Conservation (phyloP, 495 filamentous ascomycete species). For the Physcia stellaris region DNA sequence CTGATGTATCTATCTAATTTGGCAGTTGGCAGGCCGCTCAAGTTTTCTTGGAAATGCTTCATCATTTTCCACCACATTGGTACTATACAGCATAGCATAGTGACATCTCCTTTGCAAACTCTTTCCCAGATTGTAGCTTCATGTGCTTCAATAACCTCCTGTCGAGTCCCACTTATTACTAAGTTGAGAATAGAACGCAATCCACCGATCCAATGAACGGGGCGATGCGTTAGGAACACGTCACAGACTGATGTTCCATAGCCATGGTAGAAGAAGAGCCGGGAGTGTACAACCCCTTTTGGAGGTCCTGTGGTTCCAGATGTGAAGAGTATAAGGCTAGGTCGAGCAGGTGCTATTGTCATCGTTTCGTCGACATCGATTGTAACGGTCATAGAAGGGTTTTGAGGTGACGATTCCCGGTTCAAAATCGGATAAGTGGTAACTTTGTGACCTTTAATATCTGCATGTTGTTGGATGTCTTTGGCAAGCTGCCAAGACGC, state of each 20-base stretch:
- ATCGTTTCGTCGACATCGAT: background rate
- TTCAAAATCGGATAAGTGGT: background rate
- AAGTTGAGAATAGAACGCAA: background rate
- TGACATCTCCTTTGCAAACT: constrained; percentile 1
- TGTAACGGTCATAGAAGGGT: background rate
- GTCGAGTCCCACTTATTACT: background rate
- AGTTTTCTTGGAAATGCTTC: constrained; percentile 1
- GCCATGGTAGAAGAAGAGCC: background rate
- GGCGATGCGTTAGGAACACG: constrained; percentile 1
- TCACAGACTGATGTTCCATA: background rate
- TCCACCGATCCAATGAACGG: constrained; percentile 3
- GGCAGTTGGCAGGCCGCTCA: background rate
- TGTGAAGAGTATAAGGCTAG: constrained; percentile 2
- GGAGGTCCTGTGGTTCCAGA: constrained; percentile 1
- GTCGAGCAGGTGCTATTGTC: background rate
- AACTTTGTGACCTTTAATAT: background rate
- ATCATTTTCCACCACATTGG: background rate
- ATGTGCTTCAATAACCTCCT: background rate
- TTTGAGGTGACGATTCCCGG: background rate
- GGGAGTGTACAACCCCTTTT: background rate
- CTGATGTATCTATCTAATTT: background rate
- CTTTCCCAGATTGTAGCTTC: constrained; percentile 2
- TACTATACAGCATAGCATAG: background rate
- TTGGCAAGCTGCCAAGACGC: background rate
- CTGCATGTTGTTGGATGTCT: background rate